Evolutionary conservation across 257 asterid species (phyloP), one percentile per base, ranked within the genome.

Genomic region (Perilla frutescens): DNA sequence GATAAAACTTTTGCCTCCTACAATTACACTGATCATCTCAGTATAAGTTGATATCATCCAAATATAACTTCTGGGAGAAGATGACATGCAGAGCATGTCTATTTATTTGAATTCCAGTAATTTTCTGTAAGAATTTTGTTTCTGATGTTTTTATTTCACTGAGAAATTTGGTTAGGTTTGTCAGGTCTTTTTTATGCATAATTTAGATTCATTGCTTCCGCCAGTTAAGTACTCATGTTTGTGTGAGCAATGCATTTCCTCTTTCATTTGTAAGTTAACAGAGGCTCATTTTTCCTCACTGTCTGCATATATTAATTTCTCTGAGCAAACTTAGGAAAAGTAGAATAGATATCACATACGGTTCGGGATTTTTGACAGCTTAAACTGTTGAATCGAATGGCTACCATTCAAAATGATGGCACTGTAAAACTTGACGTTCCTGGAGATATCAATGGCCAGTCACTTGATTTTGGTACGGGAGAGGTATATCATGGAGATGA

Each of bases 371-470:
- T 58, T 58, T 84, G 74, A 40, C 84, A 92, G 96, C 91, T 87
- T 53, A 92, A 88, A 75, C 80, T 79, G 84, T 76, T 92, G 84
- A 82, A 76, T 3, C 80, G 83, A 74, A 39, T 84, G 68, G 94
- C 92, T 77, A 77, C 84, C 76, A 75, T 88, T 80, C 86, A 85
- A 86, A 84, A 79, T 12, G 92, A 92, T 65, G 98, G 98, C 29
- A 90, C 96, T 2, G 96, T 92, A 51, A 84, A 83, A 72, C 84
- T 92, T 74, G 96, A 90, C 44, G 90, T 90, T 69, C 96, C 93
- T 4, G 90, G 82, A 47, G 87, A 84, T 55, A 70, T 87, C 34
- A 83, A 82, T 76, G 87, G 87, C 4, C 85, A 71, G 49, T 57
- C 65, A 69, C 81, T 86, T 54, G 81, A 87, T 69, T 83, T 78